phyloP scores from a whole-genome alignment of 805 yeast genomes.

The Schwanniomyces sp. region DNA sequence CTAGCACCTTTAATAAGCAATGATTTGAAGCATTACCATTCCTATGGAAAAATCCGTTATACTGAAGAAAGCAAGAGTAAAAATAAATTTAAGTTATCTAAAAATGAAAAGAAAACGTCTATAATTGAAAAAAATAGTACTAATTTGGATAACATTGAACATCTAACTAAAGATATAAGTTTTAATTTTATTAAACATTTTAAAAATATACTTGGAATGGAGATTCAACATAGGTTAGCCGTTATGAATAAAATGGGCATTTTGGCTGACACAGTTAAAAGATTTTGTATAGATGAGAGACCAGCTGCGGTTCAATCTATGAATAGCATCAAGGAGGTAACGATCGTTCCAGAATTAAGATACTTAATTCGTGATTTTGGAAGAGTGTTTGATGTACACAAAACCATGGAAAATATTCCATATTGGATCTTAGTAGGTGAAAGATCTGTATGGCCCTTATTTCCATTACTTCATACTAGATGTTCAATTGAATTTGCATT shows the following conservation, averaged over 20 bases:
- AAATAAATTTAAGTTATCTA: slow-evolving; percentile 3
- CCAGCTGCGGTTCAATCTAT: slow-evolving; percentile 68
- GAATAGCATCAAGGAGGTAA: slow-evolving; percentile 64
- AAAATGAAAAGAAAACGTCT: slow-evolving; percentile 13
- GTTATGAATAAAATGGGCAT: slow-evolving; percentile 78
- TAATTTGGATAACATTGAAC: slow-evolving; percentile 31
- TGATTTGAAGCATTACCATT: slow-evolving; percentile 70
- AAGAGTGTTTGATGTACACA: slow-evolving; percentile 74
- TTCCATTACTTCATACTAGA: slow-evolving; percentile 81
- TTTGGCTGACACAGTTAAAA: slow-evolving; percentile 64
- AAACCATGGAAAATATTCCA: slow-evolving; percentile 69
- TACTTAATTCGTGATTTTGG: slow-evolving; percentile 70
- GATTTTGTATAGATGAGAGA: slow-evolving; percentile 84
- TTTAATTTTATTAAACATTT: slow-evolving; percentile 31
- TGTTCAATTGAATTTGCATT: slow-evolving; percentile 87
- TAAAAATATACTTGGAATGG: slow-evolving; percentile 66
- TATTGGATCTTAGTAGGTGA: slow-evolving; percentile 93
- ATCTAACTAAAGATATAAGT: slow-evolving; percentile 32
- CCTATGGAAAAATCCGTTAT: slow-evolving; percentile 30
- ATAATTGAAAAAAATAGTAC: slow-evolving; percentile 32
- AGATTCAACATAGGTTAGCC: slow-evolving; percentile 79
- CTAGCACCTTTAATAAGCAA: slow-evolving; percentile 85
- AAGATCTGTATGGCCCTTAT: slow-evolving; percentile 87
- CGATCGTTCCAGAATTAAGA: slow-evolving; percentile 84
- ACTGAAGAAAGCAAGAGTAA: slow-evolving; percentile 5